Evolutionary conservation across 768 basidiomycete species (phyloP).

Genomic region (Leccinum aurantiacum): DNA sequence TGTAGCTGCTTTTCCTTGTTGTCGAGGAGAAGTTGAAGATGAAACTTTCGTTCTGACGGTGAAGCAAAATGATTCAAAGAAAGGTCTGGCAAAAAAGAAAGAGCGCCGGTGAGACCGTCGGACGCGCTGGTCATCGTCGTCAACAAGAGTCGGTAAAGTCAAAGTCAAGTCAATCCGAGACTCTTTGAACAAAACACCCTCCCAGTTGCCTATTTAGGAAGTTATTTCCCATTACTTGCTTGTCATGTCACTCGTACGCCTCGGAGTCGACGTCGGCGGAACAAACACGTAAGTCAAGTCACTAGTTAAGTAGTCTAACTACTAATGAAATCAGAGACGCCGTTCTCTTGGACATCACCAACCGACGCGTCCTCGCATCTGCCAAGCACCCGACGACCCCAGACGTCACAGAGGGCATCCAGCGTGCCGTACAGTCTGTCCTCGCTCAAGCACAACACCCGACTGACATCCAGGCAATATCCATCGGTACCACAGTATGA

Average conservation of each 20-base stretch:
- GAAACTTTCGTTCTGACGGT: conserved; percentile 59
- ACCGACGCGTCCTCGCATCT: conserved; percentile 25
- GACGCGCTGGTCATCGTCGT: conserved; percentile 42
- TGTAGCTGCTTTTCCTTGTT: conserved; percentile 91
- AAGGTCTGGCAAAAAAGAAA: conserved; percentile 44
- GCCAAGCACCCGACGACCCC: conserved; percentile 56
- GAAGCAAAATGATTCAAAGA: conserved; percentile 44
- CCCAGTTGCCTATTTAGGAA: conserved; percentile 4
- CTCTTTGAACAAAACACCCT: conserved; percentile 2
- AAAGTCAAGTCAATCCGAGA: not conserved
- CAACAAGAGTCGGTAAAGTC: not conserved
- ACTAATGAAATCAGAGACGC: conserved; percentile 29
- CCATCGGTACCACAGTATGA: conserved; percentile 61
- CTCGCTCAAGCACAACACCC: conserved; percentile 39
- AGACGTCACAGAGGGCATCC: conserved; percentile 60
- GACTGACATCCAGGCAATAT: conserved; percentile 46
- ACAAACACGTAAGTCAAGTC: conserved; percentile 26
- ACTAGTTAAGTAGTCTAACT: too few species aligned
- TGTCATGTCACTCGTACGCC: conserved; percentile 11
- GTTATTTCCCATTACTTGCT: conserved; percentile 3
- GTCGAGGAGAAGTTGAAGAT: conserved; percentile 73
- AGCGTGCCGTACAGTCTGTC: conserved; percentile 46
- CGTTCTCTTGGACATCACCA: conserved; percentile 23
- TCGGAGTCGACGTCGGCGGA: conserved; percentile 37
- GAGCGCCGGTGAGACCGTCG: conserved; percentile 32